Evolutionary conservation across 1,139 yeast species (phyloP).

Genomic region (Yamadazyma pseudoaaseri): DNA sequence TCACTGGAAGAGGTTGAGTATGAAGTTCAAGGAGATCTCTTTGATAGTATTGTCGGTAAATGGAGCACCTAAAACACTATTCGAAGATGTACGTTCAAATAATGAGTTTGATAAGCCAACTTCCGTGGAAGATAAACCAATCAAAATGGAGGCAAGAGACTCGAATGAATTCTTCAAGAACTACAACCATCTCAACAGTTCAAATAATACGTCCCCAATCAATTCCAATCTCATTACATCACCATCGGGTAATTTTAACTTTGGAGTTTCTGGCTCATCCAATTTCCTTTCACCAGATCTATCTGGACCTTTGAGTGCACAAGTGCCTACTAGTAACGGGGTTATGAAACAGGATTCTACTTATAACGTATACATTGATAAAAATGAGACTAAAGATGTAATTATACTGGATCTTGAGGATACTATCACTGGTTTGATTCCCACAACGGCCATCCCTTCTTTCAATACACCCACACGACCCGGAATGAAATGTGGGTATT

Average conservation of each 20-base stretch:
- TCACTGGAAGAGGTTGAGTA: constrained; percentile 71
- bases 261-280: constrained; percentile 8
- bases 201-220: constrained; percentile 25
- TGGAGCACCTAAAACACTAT: constrained; percentile 55
- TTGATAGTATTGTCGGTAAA: constrained; percentile 75
- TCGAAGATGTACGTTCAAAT: constrained; percentile 19
- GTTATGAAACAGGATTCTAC: constrained; percentile 1
- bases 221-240: constrained; percentile 32
- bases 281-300: constrained; percentile 35
- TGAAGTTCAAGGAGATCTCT: constrained; percentile 59
- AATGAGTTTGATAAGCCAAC: background rate
- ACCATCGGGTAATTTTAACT: constrained; percentile 26
- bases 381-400: constrained; percentile 27
- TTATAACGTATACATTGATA: background rate
- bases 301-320: constrained; percentile 10
- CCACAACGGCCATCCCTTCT: constrained; percentile 60
- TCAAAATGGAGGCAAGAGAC: constrained; percentile 6
- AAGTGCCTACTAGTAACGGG: constrained; percentile 4
- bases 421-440: constrained; percentile 63
- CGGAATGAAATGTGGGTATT: constrained; percentile 70
- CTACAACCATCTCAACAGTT: constrained; percentile 17
- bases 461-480: constrained; percentile 70
- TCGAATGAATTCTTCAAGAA: constrained; percentile 14
- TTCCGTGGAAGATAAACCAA: constrained; percentile 2
- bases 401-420: constrained; percentile 50